phyloP scores from a whole-genome alignment of 2,329 filamentous ascomycete species.

The Penicillium sp. region DNA sequence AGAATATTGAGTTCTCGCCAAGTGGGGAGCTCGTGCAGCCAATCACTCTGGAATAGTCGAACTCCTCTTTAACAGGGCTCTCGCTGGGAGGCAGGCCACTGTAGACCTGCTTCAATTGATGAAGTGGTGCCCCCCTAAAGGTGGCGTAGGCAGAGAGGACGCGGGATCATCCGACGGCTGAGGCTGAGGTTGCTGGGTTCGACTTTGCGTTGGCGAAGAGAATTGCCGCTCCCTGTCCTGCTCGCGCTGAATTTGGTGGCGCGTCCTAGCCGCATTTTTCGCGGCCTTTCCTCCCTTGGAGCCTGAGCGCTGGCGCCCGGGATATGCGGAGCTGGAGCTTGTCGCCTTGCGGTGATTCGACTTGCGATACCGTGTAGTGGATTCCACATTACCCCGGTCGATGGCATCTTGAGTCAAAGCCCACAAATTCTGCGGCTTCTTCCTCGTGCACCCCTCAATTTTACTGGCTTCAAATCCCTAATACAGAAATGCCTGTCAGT shows the following conservation, averaged over 20 bases:
- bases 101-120: neutral
- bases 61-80: neutral
- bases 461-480: constrained; percentile 54
- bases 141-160: neutral
- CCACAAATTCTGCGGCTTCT: constrained; percentile 72
- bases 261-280: constrained; percentile 34
- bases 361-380: constrained; percentile 77
- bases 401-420: constrained; percentile 69
- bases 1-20: constrained; percentile 26
- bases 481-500: neutral
- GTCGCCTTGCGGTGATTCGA: constrained; percentile 39
- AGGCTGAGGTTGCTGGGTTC: neutral
- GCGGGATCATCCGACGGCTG: neutral
- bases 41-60: constrained; percentile 22
- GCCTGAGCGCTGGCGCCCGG: constrained; percentile 42
- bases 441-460: constrained; percentile 45
- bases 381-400: constrained; percentile 66
- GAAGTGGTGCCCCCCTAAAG: neutral
- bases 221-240: constrained; percentile 19
- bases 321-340: constrained; percentile 37
- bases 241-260: constrained; percentile 27
- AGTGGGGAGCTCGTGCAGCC: constrained; percentile 28
- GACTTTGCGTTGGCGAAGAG: constrained; percentile 9
- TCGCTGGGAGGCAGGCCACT: neutral
- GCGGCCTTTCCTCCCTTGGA: constrained; percentile 42